phyloP scores from a whole-genome alignment of 768 basidiomycete genomes.

The Termitomyces sp. region DNA sequence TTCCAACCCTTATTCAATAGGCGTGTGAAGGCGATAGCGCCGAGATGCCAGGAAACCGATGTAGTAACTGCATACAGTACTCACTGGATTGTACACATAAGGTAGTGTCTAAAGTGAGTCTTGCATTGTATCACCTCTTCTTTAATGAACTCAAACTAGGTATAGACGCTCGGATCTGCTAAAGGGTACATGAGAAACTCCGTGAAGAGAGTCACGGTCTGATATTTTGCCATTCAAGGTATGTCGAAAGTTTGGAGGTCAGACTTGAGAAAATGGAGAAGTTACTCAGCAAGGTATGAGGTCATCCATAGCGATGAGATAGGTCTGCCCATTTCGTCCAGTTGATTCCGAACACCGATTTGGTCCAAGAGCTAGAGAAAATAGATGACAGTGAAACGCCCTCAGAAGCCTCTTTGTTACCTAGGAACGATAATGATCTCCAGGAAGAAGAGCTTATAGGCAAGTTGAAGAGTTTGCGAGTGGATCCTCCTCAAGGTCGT shows the following conservation, averaged over 20 bases:
- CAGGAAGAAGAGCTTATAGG: slow-evolving; percentile 21
- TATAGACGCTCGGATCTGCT: slow-evolving; percentile 52
- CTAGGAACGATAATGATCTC: slow-evolving; percentile 30
- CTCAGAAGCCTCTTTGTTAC: slow-evolving; percentile 26
- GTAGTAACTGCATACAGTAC: slow-evolving; percentile 58
- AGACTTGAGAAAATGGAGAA: slow-evolving; percentile 63
- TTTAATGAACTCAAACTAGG: neutral
- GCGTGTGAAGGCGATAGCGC: slow-evolving; percentile 61
- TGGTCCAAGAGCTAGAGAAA: slow-evolving; percentile 52
- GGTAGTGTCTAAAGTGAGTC: slow-evolving; percentile 57
- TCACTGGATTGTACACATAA: slow-evolving; percentile 61
- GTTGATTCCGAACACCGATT: slow-evolving; percentile 56
- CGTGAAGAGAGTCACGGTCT: neutral
- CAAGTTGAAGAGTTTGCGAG: slow-evolving; percentile 28
- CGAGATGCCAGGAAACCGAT: slow-evolving; percentile 55
- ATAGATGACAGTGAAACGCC: slow-evolving; percentile 29
- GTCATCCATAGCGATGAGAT: neutral
- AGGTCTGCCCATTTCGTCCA: slow-evolving; percentile 17
- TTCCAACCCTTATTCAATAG: slow-evolving; percentile 27
- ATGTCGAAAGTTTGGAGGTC: slow-evolving; percentile 57
- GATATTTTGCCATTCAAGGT: slow-evolving; percentile 22
- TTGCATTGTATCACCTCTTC: neutral
- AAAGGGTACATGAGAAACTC: slow-evolving; percentile 42
- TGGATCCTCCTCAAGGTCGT: slow-evolving; percentile 32
- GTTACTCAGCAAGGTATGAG: slow-evolving; percentile 44